A percentile compares a stretch with the other conserved stretches of the same genome.
Conservation (phyloP, 2,329 filamentous ascomycete genomes). For the Akanthomyces uredinophilus region DNA sequence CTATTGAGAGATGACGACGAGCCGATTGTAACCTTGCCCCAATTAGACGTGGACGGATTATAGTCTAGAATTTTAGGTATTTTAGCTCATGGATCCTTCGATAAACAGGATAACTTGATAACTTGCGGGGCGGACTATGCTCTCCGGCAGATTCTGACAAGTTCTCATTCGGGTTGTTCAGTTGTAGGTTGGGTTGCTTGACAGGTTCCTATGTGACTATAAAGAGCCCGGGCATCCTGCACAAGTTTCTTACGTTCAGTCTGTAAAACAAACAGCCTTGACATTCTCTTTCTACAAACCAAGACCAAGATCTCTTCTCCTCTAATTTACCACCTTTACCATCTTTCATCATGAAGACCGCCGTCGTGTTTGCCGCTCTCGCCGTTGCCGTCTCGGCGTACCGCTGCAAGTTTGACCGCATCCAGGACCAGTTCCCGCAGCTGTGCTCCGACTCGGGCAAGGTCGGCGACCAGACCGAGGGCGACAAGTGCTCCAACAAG, state of each 20-base stretch:
- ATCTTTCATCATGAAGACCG: not conserved
- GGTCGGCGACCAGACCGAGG: slow-evolving; percentile 1
- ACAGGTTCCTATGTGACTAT: not conserved
- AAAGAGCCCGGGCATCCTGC: not conserved
- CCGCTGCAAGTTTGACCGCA: slow-evolving; percentile 9
- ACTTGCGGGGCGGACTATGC: not conserved
- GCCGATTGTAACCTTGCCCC: not conserved
- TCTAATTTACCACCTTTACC: too few species aligned
- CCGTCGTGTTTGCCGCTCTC: not conserved
- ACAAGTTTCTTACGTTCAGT: not conserved
- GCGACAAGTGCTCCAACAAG: slow-evolving; percentile 2
- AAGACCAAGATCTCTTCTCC: not conserved
- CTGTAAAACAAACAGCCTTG: not conserved
- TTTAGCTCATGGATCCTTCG: not conserved
- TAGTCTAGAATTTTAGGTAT: not conserved
- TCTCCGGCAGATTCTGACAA: not conserved
- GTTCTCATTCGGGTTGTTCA: not conserved
- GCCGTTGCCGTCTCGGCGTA: not conserved
- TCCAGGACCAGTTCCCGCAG: slow-evolving; percentile 5
- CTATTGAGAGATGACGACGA: not conserved
- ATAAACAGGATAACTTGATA: not conserved
- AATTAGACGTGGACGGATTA: not conserved
- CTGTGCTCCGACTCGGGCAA: slow-evolving; percentile 5
- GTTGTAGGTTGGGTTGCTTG: not conserved
- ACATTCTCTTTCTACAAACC: not conserved